These are phyloP conservation scores for Mucor circinelloides DNA, from an alignment of 371 early-diverging fungal species.

Conservation along the genomic window DNA sequence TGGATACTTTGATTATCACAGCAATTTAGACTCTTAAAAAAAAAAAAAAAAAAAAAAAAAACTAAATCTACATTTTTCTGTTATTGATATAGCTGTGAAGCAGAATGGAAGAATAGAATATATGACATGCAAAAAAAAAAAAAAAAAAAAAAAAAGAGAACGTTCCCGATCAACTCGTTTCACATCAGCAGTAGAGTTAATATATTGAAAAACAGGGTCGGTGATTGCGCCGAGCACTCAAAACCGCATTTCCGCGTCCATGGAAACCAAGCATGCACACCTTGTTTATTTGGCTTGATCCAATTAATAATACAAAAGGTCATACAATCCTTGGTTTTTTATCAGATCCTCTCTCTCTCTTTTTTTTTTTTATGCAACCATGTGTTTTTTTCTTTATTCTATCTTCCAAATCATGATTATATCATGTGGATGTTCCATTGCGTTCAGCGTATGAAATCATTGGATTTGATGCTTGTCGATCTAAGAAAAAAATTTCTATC, in stretches of 20 bases:
- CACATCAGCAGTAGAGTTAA: background rate
- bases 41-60: no score
- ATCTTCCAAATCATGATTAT: background rate
- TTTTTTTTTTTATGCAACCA: background rate
- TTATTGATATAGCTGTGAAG: background rate
- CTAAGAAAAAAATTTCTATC: background rate
- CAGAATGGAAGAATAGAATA: background rate
- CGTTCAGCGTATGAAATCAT: background rate
- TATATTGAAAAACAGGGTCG: background rate
- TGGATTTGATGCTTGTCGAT: background rate
- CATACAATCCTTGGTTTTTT: background rate
- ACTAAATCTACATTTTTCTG: background rate
- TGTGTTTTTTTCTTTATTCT: background rate
- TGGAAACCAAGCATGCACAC: background rate
- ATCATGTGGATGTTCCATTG: background rate
- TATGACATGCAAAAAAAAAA: background rate
- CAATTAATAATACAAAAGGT: background rate
- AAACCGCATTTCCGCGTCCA: slow-evolving; percentile 1
- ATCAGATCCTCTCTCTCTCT: background rate
- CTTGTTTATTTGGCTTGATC: background rate
- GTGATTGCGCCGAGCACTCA: background rate
- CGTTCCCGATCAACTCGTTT: background rate
- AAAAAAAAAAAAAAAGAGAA: background rate
- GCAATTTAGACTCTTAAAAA: background rate
- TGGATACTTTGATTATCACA: background rate